phyloP scores from a whole-genome alignment of 768 basidiomycete genomes.

The Pleurotus salmoneostramineus region DNA sequence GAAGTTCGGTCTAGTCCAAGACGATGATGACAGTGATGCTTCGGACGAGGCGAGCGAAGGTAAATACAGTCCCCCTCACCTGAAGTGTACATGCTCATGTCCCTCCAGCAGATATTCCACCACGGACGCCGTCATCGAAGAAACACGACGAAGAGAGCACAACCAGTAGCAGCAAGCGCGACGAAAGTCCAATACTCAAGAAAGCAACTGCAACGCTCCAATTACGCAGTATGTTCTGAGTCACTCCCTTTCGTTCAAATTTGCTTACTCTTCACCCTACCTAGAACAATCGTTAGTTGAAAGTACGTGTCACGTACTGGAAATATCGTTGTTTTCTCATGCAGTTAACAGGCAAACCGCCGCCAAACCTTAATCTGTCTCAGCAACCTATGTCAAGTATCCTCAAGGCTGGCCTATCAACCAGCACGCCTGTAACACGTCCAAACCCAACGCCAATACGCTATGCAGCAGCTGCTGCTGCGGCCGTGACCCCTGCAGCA shows the following conservation, averaged over 20 bases:
- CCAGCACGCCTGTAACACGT: constrained; percentile 37
- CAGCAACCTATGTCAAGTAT: constrained; percentile 75
- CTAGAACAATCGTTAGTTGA: constrained; percentile 66
- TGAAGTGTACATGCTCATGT: constrained; percentile 1
- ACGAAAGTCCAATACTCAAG: constrained; percentile 78
- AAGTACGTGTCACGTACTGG: constrained; percentile 33
- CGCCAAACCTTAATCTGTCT: constrained; percentile 76
- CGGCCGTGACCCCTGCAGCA: constrained; percentile 33
- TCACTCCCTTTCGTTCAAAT: too few species aligned
- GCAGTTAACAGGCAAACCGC: constrained; percentile 55
- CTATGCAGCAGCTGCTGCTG: constrained; percentile 90
- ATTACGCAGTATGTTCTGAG: constrained; percentile 59
- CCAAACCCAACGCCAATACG: constrained; percentile 67
- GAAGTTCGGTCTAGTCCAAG: constrained; percentile 77
- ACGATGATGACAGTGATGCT: constrained; percentile 77
- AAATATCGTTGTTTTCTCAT: constrained; percentile 1
- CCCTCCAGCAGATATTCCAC: constrained; percentile 51
- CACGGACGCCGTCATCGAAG: constrained; percentile 57
- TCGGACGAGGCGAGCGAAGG: constrained; percentile 76
- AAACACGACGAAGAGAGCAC: constrained; percentile 80
- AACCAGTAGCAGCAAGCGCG: constrained; percentile 62
- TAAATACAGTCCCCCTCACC: constrained; percentile 18
- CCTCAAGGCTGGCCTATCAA: constrained; percentile 68
- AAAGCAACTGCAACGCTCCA: constrained; percentile 62
- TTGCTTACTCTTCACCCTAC: too few species aligned